Base-by-base conservation (phyloP, 768 basidiomycete species). In the Boletus sp. region DNA sequence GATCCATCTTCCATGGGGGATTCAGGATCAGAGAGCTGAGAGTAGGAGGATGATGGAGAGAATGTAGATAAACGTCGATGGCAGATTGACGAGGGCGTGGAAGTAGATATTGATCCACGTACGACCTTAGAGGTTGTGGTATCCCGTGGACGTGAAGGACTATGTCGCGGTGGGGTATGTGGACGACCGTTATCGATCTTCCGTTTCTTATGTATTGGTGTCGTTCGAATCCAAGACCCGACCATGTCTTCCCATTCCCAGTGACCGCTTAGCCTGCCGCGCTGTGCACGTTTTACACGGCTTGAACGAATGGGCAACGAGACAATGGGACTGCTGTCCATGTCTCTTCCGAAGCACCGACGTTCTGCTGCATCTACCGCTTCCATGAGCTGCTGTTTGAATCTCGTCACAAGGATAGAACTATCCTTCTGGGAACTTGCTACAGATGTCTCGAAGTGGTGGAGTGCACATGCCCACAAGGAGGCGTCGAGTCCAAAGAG, bases 241-340 rank as follows among this genome's bases (percentile, higher is more conserved):
- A 80, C 65, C 61, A 73, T 70, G 51, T 75, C 72, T 56, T 83
- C 82, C 81, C 81, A 83, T 39, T 74, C 70, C 77, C 80, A 83
- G 24, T 74, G 69, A 24, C 69, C 71, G 33, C 60, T 72, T 35
- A 50, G 47, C 44, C 53, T 63, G 39, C 55, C 49, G n/a, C 42
- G 57, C 20, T 55, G 63, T 33, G 45, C 45, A 24, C 49, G 53
- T 40, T 55, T 50, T 24, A 45, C 45, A 29, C 49, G 47, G 28
- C 54, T 50, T 5, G 51, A 35, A 46, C 30, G 57, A 14, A 37
- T 33, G 28, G 64, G 53, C 7, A 58, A 60, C n/a, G 55, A 37
- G 7, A 61, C 47, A 37, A 59, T 37, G 28, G 65, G 67, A 47
- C 66, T 64, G 45, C 45, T 57, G 42, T 51, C 47, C 17, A 42